A percentile compares a stretch with the other conserved stretches of the same genome.
phyloP scores from a whole-genome alignment of 306 rosid species.

The Cicer yamashitae region DNA sequence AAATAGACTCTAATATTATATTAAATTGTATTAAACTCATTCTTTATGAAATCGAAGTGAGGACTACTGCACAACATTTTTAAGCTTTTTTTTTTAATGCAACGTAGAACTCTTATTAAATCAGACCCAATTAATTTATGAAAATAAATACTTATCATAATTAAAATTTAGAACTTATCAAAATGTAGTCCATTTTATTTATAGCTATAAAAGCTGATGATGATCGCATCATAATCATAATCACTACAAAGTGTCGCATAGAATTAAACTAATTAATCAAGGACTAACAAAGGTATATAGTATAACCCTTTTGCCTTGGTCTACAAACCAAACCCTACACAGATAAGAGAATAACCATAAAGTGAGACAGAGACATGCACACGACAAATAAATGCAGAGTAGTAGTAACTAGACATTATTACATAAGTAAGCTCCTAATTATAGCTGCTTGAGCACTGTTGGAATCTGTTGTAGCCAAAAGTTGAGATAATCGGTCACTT shows the following conservation, averaged over 20 bases:
- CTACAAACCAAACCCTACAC: slow-evolving; percentile 61
- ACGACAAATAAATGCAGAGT: slow-evolving; percentile 42
- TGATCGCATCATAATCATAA: slow-evolving; percentile 29
- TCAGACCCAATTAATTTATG: too few species aligned
- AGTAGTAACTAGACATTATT: slow-evolving; percentile 31
- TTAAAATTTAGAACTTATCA: slow-evolving; percentile 27
- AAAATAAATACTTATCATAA: too few species aligned
- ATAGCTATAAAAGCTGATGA: slow-evolving; percentile 45
- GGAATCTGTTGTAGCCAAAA: slow-evolving; percentile 71
- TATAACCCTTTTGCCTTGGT: slow-evolving; percentile 42
- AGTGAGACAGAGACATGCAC: slow-evolving; percentile 49
- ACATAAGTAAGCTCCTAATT: slow-evolving; percentile 88
- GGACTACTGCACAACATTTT: too few species aligned
- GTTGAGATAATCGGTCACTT: slow-evolving; percentile 81
- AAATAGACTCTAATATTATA: too few species aligned
- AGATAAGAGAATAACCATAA: slow-evolving; percentile 36
- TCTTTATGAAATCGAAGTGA: too few species aligned
- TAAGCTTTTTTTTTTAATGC: too few species aligned
- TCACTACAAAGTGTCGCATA: slow-evolving; percentile 42
- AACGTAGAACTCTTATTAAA: too few species aligned
- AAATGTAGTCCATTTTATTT: slow-evolving; percentile 48
- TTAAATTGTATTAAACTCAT: too few species aligned
- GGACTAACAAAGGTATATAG: slow-evolving; percentile 47
- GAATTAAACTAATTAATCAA: slow-evolving; percentile 36
- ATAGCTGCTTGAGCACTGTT: slow-evolving; percentile 89